Percentiles rank a stretch among this genome's conserved stretches.
These are phyloP conservation scores for Calocybe cyanea DNA, from an alignment of 768 basidiomycete species.

Conservation along the genomic window DNA sequence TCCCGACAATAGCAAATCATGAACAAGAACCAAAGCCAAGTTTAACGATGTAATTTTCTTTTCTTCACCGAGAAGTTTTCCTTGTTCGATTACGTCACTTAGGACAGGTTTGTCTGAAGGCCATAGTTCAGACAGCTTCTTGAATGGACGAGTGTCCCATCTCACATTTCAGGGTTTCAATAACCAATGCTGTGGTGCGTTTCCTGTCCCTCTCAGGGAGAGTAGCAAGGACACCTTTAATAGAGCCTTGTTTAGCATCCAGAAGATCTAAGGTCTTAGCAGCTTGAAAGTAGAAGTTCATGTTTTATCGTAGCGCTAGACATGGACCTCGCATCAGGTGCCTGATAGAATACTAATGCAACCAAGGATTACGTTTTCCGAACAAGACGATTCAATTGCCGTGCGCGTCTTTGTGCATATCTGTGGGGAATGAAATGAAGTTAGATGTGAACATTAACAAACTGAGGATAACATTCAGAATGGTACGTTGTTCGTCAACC, in stretches of 20 bases:
- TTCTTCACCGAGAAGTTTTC: conserved; percentile 72
- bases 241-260: conserved; percentile 87
- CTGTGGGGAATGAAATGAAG: conserved; percentile 2
- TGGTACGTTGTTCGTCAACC: conserved; percentile 47
- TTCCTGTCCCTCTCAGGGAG: conserved; percentile 74
- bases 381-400: conserved; percentile 5
- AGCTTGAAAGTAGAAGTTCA: conserved; percentile 97
- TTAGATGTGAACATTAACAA: conserved; percentile 10
- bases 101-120: conserved; percentile 74
- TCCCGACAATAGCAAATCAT: conserved; percentile 79
- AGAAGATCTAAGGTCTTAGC: conserved; percentile 80
- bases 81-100: conserved; percentile 59
- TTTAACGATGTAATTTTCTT: conserved; percentile 71
- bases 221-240: conserved; percentile 77
- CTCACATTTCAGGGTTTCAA: conserved; percentile 95
- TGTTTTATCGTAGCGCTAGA: conserved; percentile 36
- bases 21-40: conserved; percentile 82
- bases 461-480: conserved; percentile 25
- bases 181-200: conserved; percentile 80
- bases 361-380: conserved; percentile 17
- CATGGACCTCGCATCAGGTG: conserved; percentile 23
- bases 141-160: not conserved
- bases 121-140: not conserved
- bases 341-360: conserved; percentile 11
- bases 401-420: conserved; percentile 1